phyloP scores from a whole-genome alignment of 2,329 filamentous ascomycete species.

The Juglanconis juglandina region DNA sequence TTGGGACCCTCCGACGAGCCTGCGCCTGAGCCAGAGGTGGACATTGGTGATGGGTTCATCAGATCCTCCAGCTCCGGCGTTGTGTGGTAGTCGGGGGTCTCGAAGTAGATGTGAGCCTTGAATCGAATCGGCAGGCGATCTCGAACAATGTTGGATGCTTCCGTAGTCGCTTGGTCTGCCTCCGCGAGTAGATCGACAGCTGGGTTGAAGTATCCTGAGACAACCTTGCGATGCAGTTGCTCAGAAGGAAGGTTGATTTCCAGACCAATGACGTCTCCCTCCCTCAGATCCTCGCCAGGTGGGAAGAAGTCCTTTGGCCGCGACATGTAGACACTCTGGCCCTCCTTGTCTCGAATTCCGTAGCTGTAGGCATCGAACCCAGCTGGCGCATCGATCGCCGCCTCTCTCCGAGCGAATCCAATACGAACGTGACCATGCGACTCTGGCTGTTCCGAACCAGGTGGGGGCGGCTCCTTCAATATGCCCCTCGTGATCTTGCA shows the following conservation, averaged over 20 bases:
- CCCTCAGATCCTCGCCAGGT: conserved; percentile 71
- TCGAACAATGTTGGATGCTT: conserved; percentile 77
- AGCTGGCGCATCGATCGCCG: conserved; percentile 76
- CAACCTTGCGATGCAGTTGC: conserved; percentile 80
- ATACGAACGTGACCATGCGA: conserved; percentile 69
- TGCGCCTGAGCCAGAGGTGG: conserved; percentile 35
- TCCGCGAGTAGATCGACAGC: conserved; percentile 68
- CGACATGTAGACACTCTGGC: conserved; percentile 91
- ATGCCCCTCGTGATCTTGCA: conserved; percentile 82
- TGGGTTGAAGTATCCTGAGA: conserved; percentile 83
- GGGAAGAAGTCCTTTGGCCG: conserved; percentile 87
- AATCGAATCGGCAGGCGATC: conserved; percentile 94
- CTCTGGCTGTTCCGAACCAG: conserved; percentile 41
- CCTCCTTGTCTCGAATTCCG: conserved; percentile 81
- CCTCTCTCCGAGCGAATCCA: conserved; percentile 80
- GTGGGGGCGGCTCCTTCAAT: conserved; percentile 37
- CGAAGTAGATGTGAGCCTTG: conserved; percentile 90
- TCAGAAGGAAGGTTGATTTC: conserved; percentile 89
- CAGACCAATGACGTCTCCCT: conserved; percentile 91
- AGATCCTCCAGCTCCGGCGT: conserved; percentile 85
- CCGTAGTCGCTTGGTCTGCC: conserved; percentile 49
- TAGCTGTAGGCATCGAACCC: conserved; percentile 93
- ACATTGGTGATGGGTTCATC: conserved; percentile 63
- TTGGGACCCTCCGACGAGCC: conserved; percentile 59
- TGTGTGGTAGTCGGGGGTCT: conserved; percentile 84